Percentiles rank a stretch among this genome's conserved stretches.
phyloP scores from a whole-genome alignment of 2,329 filamentous ascomycete genomes.

The Colletotrichum sp. region DNA sequence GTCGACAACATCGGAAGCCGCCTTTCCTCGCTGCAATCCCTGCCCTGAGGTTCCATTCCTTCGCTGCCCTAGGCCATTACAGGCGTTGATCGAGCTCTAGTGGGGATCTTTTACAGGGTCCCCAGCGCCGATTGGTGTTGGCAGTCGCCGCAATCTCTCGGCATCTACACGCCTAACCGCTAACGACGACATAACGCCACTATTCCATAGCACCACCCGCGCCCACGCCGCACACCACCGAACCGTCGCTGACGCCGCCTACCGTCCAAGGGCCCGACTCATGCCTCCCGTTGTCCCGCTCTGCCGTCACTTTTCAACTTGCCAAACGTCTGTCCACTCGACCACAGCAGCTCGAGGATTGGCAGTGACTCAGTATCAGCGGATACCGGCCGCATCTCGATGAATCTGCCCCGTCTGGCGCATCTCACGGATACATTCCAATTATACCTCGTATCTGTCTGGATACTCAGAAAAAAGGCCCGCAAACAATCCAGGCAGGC shows the following conservation, averaged over 20 bases:
- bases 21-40: not conserved
- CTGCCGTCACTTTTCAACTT: not conserved
- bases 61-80: not conserved
- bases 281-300: not conserved
- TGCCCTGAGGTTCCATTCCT: not conserved
- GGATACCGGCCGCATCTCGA: not conserved
- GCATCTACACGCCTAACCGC: not conserved
- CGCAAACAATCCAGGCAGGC: not conserved
- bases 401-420: not conserved
- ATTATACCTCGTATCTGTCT: not conserved
- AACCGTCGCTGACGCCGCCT: not conserved
- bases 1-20: not conserved
- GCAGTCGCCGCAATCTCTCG: constrained; percentile 11
- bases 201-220: not conserved
- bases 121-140: not conserved
- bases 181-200: not conserved
- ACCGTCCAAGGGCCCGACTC: not conserved
- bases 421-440: not conserved
- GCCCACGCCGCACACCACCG: not conserved
- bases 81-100: not conserved
- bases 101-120: constrained; percentile 2
- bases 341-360: not conserved
- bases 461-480: not conserved
- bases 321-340: not conserved
- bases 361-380: not conserved